Percentiles rank a stretch among this genome's conserved stretches.
These are phyloP conservation scores for Trypanosoma lewisi DNA, from an alignment of 208 protist genomes.

Conservation along the genomic window DNA sequence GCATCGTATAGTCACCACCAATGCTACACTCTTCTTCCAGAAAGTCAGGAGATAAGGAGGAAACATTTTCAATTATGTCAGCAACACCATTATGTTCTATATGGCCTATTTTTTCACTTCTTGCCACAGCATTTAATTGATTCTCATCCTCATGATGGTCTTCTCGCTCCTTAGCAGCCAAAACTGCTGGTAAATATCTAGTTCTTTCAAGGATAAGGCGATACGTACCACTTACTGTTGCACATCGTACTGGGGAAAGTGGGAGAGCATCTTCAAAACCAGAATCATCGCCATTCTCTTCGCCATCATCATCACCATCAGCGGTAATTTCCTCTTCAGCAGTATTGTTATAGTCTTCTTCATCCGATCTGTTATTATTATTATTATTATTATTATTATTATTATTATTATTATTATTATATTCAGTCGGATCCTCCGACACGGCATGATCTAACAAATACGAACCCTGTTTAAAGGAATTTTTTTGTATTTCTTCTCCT, in stretches of 20 bases:
- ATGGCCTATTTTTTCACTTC: conserved; percentile 26
- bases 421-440: background rate
- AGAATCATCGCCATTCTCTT: conserved; percentile 56
- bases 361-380: no score
- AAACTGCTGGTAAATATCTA: background rate
- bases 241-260: conserved; percentile 60
- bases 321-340: background rate
- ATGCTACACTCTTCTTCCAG: conserved; percentile 46
- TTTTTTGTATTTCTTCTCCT: background rate
- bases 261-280: conserved; percentile 83
- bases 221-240: conserved; percentile 60
- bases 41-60: background rate
- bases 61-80: conserved; percentile 7
- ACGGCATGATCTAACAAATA: background rate
- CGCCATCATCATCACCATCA: conserved; percentile 4
- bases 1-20: conserved; percentile 48
- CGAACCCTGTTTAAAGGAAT: background rate
- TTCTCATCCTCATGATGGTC: background rate
- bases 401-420: background rate
- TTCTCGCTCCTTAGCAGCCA: background rate
- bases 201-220: conserved; percentile 17
- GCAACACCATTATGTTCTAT: conserved; percentile 32
- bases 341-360: background rate
- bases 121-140: conserved; percentile 12
- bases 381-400: no score